phyloP scores from a whole-genome alignment of 2,329 filamentous ascomycete genomes.

The Xylariaceae sp. region DNA sequence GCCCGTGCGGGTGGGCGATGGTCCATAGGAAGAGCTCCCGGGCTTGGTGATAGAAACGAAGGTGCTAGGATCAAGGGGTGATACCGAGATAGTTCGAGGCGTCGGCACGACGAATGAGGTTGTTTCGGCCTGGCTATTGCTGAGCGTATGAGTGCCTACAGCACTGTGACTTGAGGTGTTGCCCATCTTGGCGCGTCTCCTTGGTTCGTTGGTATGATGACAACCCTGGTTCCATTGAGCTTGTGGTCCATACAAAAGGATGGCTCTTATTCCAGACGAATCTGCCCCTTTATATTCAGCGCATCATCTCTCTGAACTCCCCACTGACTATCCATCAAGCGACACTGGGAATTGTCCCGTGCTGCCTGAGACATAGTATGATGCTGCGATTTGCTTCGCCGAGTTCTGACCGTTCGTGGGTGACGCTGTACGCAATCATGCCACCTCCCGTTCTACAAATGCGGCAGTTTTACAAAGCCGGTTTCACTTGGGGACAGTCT shows the following conservation, averaged over 20 bases:
- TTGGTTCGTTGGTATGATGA: neutral
- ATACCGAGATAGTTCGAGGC: constrained; percentile 11
- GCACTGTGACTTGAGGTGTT: constrained; percentile 9
- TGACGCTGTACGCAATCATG: neutral
- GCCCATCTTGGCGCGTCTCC: constrained; percentile 12
- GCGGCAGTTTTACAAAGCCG: neutral
- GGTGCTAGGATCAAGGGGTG: constrained; percentile 10
- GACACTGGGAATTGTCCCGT: neutral
- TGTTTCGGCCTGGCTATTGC: neutral
- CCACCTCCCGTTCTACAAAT: neutral
- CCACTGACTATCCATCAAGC: neutral
- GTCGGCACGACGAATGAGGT: neutral
- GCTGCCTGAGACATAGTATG: neutral
- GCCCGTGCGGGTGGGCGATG: neutral
- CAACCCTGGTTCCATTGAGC: neutral
- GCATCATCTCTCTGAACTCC: no score
- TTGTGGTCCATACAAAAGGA: neutral
- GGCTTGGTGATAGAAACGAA: constrained; percentile 16
- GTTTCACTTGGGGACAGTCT: neutral
- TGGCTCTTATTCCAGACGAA: neutral
- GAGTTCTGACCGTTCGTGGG: neutral
- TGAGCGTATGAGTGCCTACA: constrained; percentile 1
- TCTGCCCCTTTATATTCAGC: constrained; percentile 1
- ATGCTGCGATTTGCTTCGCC: neutral
- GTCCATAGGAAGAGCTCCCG: neutral